phyloP scores from a whole-genome alignment of 441 rosid species.

The Arabidopsis hybrid region DNA sequence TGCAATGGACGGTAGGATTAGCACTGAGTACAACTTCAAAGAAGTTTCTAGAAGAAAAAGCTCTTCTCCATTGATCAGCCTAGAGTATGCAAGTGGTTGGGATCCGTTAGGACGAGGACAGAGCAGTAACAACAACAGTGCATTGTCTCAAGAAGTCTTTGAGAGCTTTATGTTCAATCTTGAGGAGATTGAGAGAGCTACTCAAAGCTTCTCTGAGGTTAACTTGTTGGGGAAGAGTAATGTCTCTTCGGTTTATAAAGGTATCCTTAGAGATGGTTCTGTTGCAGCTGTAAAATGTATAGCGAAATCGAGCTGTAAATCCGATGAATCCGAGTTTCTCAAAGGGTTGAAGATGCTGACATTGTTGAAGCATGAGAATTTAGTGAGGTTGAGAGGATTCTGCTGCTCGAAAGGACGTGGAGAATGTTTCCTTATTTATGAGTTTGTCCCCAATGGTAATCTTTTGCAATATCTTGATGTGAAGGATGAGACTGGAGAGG shows the following conservation, averaged over 20 bases:
- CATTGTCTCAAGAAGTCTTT: slow-evolving; percentile 68
- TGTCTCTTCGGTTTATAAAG: slow-evolving; percentile 77
- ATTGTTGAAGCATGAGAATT: slow-evolving; percentile 77
- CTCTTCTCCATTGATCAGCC: slow-evolving; percentile 78
- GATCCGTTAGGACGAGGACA: slow-evolving; percentile 79
- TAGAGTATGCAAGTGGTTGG: slow-evolving; percentile 93
- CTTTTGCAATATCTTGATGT: slow-evolving; percentile 76
- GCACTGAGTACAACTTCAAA: slow-evolving; percentile 78
- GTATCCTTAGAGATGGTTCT: slow-evolving; percentile 81
- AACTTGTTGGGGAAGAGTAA: slow-evolving; percentile 77
- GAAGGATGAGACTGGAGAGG: slow-evolving; percentile 56
- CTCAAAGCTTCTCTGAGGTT: slow-evolving; percentile 81
- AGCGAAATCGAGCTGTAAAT: slow-evolving; percentile 82
- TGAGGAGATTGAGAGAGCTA: slow-evolving; percentile 93
- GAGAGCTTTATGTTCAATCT: slow-evolving; percentile 87
- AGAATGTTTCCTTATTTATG: slow-evolving; percentile 86
- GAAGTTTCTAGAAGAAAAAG: slow-evolving; percentile 62
- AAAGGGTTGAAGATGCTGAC: slow-evolving; percentile 80
- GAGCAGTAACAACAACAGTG: slow-evolving; percentile 48
- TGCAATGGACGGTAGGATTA: slow-evolving; percentile 63
- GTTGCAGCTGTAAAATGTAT: slow-evolving; percentile 73
- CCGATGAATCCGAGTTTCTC: slow-evolving; percentile 82
- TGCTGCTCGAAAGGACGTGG: slow-evolving; percentile 95
- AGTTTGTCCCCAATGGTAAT: slow-evolving; percentile 81
- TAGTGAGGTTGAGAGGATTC: slow-evolving; percentile 84